These are phyloP conservation scores for Phytophthora idaei DNA, from an alignment of 352 stramenopile genomes.

Conservation along the genomic window DNA sequence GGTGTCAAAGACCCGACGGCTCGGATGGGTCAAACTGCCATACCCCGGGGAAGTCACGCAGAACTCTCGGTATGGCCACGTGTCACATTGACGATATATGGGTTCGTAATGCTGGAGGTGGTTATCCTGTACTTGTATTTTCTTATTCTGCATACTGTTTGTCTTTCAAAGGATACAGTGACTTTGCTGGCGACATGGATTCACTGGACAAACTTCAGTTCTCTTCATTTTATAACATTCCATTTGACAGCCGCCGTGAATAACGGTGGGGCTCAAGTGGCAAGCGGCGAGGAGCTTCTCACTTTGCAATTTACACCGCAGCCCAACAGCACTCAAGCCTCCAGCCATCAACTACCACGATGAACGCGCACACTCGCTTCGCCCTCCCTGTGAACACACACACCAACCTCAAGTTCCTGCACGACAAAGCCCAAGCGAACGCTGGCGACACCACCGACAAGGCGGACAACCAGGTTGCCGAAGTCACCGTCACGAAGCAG, in stretches of 20 bases:
- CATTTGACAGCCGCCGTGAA: too few relatives aligned
- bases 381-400: constrained; percentile 30
- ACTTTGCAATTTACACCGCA: constrained; percentile 27
- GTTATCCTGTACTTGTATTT: not conserved
- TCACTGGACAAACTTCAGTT: constrained; percentile 2
- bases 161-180: not conserved
- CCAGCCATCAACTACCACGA: constrained; percentile 5
- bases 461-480: constrained; percentile 4
- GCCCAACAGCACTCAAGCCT: not conserved
- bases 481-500: not conserved
- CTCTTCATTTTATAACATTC: too few relatives aligned
- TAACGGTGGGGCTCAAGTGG: not conserved
- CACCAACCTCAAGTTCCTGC: constrained; percentile 26
- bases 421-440: constrained; percentile 16
- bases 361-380: constrained; percentile 30
- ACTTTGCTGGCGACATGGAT: not conserved
- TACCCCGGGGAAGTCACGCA: not conserved
- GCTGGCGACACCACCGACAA: not conserved
- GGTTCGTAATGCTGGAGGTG: not conserved
- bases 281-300: not conserved
- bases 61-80: constrained; percentile 1
- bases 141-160: too few relatives aligned
- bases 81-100: not conserved
- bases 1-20: not conserved
- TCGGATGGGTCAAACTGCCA: not conserved